phyloP scores from a whole-genome alignment of 768 basidiomycete species.

The Coprinellus micaceus region DNA sequence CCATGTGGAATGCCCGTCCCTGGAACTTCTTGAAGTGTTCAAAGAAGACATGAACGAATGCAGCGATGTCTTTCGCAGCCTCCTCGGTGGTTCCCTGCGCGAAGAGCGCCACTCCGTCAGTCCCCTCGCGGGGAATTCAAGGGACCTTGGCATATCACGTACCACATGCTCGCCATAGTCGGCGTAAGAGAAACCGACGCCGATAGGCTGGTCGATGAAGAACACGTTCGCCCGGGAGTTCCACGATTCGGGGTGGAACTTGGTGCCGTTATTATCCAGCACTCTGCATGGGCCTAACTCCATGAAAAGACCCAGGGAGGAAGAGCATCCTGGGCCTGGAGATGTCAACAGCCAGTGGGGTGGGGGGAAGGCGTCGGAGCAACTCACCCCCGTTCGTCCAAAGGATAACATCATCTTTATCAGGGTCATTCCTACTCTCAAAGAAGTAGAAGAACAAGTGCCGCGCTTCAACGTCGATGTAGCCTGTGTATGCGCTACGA shows the following conservation, averaged over 20 bases:
- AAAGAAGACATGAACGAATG: conserved; percentile 77
- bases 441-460: conserved; percentile 80
- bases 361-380: conserved; percentile 34
- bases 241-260: conserved; percentile 62
- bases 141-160: conserved; percentile 17
- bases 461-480: conserved; percentile 60
- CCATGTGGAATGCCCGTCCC: conserved; percentile 64
- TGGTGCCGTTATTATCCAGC: conserved; percentile 45
- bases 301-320: conserved; percentile 1
- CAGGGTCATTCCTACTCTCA: conserved; percentile 61
- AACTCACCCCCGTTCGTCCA: conserved; percentile 49
- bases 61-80: conserved; percentile 72
- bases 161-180: conserved; percentile 63
- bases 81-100: conserved; percentile 69
- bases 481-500: conserved; percentile 66
- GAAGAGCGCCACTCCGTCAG: neutral
- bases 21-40: conserved; percentile 72
- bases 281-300: conserved; percentile 64
- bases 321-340: conserved; percentile 8
- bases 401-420: conserved; percentile 61
- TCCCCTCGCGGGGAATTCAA: neutral
- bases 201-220: conserved; percentile 61
- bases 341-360: neutral
- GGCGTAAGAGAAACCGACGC: conserved; percentile 62
- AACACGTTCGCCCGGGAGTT: conserved; percentile 66